Conservation (phyloP, 306 rosid genomes). For the Erythrophleum fordii region DNA sequence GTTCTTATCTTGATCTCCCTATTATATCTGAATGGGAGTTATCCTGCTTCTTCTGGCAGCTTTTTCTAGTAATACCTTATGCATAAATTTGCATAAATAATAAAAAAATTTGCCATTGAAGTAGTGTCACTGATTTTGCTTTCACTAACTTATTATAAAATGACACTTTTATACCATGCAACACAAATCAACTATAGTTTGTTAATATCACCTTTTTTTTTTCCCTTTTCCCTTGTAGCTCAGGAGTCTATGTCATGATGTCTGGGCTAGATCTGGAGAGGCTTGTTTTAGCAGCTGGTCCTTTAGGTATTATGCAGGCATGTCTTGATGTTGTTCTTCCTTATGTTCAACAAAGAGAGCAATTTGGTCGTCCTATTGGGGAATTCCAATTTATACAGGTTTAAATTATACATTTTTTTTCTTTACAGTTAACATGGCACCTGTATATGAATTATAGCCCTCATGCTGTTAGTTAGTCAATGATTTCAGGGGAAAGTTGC, state of each 20-base stretch:
- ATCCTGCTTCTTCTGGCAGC: constrained; percentile 17
- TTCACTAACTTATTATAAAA: not conserved
- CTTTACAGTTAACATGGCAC: constrained; percentile 13
- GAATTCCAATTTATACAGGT: constrained; percentile 98
- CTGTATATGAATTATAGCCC: constrained; percentile 22
- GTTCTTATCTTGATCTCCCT: not conserved
- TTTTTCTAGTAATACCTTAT: not conserved
- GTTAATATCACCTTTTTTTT: constrained; percentile 20
- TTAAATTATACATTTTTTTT: constrained; percentile 25
- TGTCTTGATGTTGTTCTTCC: constrained; percentile 88
- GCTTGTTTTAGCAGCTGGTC: constrained; percentile 91
- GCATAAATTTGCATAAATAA: not conserved
- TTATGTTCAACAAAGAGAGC: constrained; percentile 92
- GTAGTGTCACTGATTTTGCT: constrained; percentile 3
- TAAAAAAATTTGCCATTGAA: not conserved
- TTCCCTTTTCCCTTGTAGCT: constrained; percentile 12
- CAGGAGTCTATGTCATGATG: constrained; percentile 99
- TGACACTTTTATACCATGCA: not conserved
- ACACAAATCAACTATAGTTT: constrained; percentile 1
- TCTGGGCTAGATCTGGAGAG: constrained; percentile 95
- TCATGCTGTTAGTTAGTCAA: constrained; percentile 28
- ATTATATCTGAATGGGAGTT: not conserved
- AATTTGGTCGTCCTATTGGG: constrained; percentile 95
- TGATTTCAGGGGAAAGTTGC: constrained; percentile 86
- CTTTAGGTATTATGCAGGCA: constrained; percentile 96